phyloP scores from a whole-genome alignment of 2,329 filamentous ascomycete species.

The Bipolaris oryzae region DNA sequence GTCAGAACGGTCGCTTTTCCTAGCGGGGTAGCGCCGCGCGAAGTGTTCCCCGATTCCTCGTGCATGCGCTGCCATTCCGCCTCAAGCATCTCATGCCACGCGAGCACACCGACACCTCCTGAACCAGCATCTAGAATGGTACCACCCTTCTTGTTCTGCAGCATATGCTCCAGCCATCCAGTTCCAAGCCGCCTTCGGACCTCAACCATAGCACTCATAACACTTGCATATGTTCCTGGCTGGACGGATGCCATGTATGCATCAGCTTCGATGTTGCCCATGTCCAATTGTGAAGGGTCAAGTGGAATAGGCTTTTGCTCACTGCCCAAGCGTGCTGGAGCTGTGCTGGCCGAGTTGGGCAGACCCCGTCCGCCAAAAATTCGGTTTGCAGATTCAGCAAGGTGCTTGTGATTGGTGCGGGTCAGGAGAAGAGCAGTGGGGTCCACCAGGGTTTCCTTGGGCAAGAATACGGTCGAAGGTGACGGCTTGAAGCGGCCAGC shows the following conservation, averaged over 20 bases:
- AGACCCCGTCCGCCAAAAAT: conserved; percentile 78
- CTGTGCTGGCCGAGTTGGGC: conserved; percentile 76
- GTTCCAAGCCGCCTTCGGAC: conserved; percentile 73
- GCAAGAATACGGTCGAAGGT: conserved; percentile 77
- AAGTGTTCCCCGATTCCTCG: conserved; percentile 37
- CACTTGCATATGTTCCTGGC: conserved; percentile 72
- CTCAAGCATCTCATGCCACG: conserved; percentile 77
- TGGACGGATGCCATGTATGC: conserved; percentile 72
- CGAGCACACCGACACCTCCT: conserved; percentile 73
- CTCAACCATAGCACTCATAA: conserved; percentile 72
- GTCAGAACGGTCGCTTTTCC: conserved; percentile 83
- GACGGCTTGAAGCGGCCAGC: conserved; percentile 75
- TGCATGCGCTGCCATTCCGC: conserved; percentile 80
- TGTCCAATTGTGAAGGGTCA: conserved; percentile 66
- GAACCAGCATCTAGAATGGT: conserved; percentile 76
- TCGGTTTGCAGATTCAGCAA: conserved; percentile 72
- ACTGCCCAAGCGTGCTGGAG: conserved; percentile 57
- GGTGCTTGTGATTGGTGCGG: conserved; percentile 69
- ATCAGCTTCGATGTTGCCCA: conserved; percentile 78
- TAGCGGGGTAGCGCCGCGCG: conserved; percentile 53
- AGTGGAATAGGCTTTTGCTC: conserved; percentile 70
- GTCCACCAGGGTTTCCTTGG: conserved; percentile 69
- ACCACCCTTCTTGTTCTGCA: conserved; percentile 65
- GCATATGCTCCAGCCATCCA: conserved; percentile 70
- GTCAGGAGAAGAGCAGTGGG: conserved; percentile 75